Evolutionary conservation across 176 grass and related monocot genomes (phyloP).

Genomic region (Aegilops umbellulata): DNA sequence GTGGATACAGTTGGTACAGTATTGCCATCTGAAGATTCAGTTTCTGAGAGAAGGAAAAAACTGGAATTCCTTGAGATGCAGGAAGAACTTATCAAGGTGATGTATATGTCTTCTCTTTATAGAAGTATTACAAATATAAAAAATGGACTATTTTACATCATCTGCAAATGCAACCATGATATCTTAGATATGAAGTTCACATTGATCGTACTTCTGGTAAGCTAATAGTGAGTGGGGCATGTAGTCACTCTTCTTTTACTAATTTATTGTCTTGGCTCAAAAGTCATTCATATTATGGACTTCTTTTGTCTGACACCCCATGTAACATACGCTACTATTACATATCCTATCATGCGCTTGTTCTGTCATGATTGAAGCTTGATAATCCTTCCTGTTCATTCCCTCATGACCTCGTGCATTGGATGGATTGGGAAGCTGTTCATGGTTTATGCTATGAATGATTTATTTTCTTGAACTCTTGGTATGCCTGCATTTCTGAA

Average conservation of each 20-base stretch:
- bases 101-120: background rate
- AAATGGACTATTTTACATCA: slow-evolving; percentile 11
- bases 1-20: slow-evolving; percentile 96
- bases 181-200: background rate
- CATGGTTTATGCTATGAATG: slow-evolving; percentile 7
- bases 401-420: background rate
- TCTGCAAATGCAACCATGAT: slow-evolving; percentile 28
- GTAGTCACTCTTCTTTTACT: background rate
- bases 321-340: background rate
- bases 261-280: background rate
- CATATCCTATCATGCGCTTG: background rate
- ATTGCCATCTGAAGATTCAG: slow-evolving; percentile 96
- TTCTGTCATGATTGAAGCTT: slow-evolving; percentile 15
- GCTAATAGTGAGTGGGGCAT: background rate
- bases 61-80: slow-evolving; percentile 99
- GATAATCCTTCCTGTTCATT: background rate
- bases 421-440: background rate
- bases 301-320: slow-evolving; percentile 1
- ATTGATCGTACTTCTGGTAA: background rate
- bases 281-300: background rate
- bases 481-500: background rate
- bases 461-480: slow-evolving; percentile 4
- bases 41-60: slow-evolving; percentile 91
- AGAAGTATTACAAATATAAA: slow-evolving; percentile 20
- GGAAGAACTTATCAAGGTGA: slow-evolving; percentile 99